A percentile compares a stretch with the other conserved stretches of the same genome.
phyloP scores from a whole-genome alignment of 805 yeast species.

The Kuraishia cidri region DNA sequence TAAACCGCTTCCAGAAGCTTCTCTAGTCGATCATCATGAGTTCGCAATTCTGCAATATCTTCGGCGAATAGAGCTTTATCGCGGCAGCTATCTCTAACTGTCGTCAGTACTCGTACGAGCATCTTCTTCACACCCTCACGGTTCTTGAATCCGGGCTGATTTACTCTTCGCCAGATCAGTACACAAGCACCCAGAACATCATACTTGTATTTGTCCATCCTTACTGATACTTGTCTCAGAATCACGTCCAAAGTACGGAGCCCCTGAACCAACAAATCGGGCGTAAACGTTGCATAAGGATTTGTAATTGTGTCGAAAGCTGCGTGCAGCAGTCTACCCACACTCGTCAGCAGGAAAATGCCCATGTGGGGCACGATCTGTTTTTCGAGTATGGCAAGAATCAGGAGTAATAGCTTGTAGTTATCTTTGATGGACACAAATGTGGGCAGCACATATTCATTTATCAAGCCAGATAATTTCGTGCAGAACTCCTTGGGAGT shows the following conservation, averaged over 20 bases:
- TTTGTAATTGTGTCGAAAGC: slow-evolving; percentile 14
- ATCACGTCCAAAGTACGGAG: slow-evolving; percentile 4
- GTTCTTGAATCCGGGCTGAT: no score
- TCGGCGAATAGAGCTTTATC: no score
- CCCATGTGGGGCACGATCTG: slow-evolving; percentile 9
- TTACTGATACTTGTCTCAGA: slow-evolving; percentile 1
- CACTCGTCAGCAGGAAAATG: slow-evolving; percentile 9
- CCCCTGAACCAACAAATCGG: slow-evolving; percentile 4
- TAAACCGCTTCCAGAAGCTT: no score
- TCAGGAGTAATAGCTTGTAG: slow-evolving; percentile 9
- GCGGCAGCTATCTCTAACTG: no score
- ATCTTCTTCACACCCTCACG: no score
- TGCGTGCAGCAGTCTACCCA: slow-evolving; percentile 11
- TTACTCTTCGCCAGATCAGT: slow-evolving; percentile 6
- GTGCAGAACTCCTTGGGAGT: slow-evolving; percentile 6
- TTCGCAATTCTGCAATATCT: no score
- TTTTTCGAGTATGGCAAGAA: slow-evolving; percentile 7
- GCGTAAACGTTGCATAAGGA: slow-evolving; percentile 14
- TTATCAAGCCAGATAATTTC: slow-evolving; percentile 11
- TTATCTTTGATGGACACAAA: slow-evolving; percentile 14
- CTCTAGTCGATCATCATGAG: no score
- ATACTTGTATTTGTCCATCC: slow-evolving; percentile 7
- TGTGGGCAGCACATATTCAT: slow-evolving; percentile 17
- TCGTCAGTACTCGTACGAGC: no score
- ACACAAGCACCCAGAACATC: slow-evolving; percentile 15